Percentiles rank a stretch among this genome's conserved stretches.
These are phyloP conservation scores for Podospora bellae-mahoneyi DNA, from an alignment of 495 filamentous ascomycete genomes.

Conservation along the genomic window DNA sequence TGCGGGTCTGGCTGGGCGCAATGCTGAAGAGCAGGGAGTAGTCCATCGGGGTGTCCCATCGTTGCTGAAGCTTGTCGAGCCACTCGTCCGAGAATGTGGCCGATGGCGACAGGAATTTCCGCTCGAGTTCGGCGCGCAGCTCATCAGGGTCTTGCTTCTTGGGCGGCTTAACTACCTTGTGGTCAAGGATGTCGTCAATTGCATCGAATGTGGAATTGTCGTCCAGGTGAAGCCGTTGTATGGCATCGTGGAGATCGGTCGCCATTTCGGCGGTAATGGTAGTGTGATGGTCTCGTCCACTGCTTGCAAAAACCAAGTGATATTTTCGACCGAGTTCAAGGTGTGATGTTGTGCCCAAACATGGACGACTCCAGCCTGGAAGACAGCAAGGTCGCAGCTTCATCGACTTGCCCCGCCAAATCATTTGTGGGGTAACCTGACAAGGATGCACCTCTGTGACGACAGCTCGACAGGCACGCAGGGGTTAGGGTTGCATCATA, in stretches of 20 bases:
- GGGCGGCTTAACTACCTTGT: slow-evolving; percentile 56
- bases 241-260: slow-evolving; percentile 38
- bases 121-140: slow-evolving; percentile 66
- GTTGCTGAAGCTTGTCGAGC: slow-evolving; percentile 84
- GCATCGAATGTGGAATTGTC: slow-evolving; percentile 26
- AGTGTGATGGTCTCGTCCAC: not conserved
- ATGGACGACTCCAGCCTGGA: not conserved
- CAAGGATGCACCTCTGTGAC: slow-evolving; percentile 3
- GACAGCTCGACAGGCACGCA: not conserved
- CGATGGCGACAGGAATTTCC: slow-evolving; percentile 74
- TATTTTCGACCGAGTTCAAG: not conserved
- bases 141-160: slow-evolving; percentile 52
- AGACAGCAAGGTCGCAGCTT: not conserved
- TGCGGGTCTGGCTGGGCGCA: slow-evolving; percentile 87
- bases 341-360: slow-evolving; percentile 1
- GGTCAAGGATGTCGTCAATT: slow-evolving; percentile 59
- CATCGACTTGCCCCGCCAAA: slow-evolving; percentile 21
- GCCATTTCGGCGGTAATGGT: slow-evolving; percentile 32
- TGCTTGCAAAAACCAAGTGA: not conserved
- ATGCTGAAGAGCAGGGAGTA: slow-evolving; percentile 78
- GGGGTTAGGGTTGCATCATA: slow-evolving; percentile 1
- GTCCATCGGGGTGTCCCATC: slow-evolving; percentile 79
- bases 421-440: slow-evolving; percentile 20
- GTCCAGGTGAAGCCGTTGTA: slow-evolving; percentile 39
- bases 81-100: slow-evolving; percentile 72